A percentile compares a stretch with the other conserved stretches of the same genome.
Evolutionary conservation across 371 early-diverging fungal genomes (phyloP).

Genomic region (Apophysomyces ossiformis): DNA sequence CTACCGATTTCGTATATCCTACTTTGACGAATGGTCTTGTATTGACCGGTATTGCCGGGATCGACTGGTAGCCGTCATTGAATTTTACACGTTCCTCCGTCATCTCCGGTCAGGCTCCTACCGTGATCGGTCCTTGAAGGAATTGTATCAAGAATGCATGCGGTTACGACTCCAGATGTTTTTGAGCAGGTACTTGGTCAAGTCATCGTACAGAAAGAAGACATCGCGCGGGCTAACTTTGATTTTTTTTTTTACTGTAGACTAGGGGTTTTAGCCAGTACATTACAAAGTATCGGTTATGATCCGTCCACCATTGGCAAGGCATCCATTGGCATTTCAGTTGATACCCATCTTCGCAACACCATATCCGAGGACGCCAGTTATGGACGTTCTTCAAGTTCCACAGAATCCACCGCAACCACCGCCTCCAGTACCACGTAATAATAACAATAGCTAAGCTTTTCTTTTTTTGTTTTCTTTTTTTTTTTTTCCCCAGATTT

Average conservation of each 20-base stretch:
- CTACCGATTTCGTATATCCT: conserved; percentile 75
- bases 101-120: conserved; percentile 75
- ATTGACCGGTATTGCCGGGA: conserved; percentile 81
- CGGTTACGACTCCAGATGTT: conserved; percentile 73
- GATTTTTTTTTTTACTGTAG: neutral
- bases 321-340: neutral
- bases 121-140: conserved; percentile 64
- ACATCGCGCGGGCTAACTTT: neutral
- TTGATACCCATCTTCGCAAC: conserved; percentile 1
- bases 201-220: neutral
- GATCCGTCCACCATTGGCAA: conserved; percentile 2
- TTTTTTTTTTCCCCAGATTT: neutral
- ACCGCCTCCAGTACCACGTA: conserved; percentile 7
- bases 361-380: conserved; percentile 8
- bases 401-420: conserved; percentile 8
- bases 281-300: neutral
- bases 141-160: conserved; percentile 68
- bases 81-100: conserved; percentile 80
- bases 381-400: neutral
- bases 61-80: conserved; percentile 75
- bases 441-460: neutral
- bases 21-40: conserved; percentile 74
- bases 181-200: conserved; percentile 32
- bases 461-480: neutral
- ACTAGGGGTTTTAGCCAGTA: neutral